These are phyloP conservation scores for Brassica cretica DNA, from an alignment of 345 rosid genomes.

Conservation along the genomic window DNA sequence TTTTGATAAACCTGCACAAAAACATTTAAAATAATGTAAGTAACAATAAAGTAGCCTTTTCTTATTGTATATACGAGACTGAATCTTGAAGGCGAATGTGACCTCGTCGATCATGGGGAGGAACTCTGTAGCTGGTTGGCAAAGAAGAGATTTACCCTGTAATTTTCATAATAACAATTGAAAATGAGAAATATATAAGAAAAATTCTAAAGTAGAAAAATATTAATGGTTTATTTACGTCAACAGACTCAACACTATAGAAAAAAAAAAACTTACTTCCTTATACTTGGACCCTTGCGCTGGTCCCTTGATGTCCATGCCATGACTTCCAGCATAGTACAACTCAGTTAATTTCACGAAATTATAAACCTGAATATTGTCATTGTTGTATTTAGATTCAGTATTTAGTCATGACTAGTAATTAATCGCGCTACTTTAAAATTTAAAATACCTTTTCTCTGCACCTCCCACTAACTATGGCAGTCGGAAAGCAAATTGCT, in stretches of 20 bases:
- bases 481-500: constrained; percentile 80
- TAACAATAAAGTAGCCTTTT: neutral
- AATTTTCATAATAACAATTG: neutral
- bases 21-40: neutral
- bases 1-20: constrained; percentile 48
- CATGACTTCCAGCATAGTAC: constrained; percentile 97
- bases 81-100: constrained; percentile 22
- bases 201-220: neutral
- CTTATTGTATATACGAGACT: neutral
- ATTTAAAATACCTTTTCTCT: constrained; percentile 73
- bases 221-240: constrained; percentile 4
- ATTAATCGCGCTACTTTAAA: neutral
- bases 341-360: constrained; percentile 79
- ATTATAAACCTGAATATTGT: constrained; percentile 41
- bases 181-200: neutral
- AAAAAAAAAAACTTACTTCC: constrained; percentile 34
- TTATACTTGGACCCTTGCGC: constrained; percentile 44
- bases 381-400: neutral
- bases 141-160: constrained; percentile 54
- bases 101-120: constrained; percentile 90
- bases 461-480: constrained; percentile 93
- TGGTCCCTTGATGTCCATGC: constrained; percentile 98
- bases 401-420: neutral
- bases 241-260: constrained; percentile 27
- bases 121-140: constrained; percentile 85